Evolutionary conservation across 139 green algal species (phyloP), one percentile per base, ranked within the genome.

Genomic region (Chlamydomonas schloesseri): DNA sequence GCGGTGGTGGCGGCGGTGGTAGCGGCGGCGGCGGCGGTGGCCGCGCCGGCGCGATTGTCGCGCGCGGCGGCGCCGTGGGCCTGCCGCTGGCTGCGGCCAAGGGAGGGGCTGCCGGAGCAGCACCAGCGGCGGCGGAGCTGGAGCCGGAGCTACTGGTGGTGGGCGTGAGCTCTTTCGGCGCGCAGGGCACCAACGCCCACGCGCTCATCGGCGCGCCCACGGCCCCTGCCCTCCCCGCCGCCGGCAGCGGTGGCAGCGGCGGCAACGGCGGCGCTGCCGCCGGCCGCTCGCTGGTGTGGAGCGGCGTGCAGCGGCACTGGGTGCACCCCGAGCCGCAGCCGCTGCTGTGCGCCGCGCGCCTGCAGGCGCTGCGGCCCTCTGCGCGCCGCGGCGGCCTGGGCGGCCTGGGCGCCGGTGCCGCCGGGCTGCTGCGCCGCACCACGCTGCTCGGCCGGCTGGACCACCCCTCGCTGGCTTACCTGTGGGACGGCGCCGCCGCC

Each of bases 171-270:
- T 93, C 93, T 1, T 96, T 96, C 83, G 93, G 86, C 11, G 87
- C 87, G 24, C 92, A 94, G 73, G 93, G 93, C 58, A 96, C 93
- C 50, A 96, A 96, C 67, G 92, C 93, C 0, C 91, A 96, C 69
- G 89, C 88, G 8, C 47, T 94, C n/a, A 28, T 95, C 24, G 60
- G 20, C 60, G 31, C 18, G 20, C 60, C 24, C 3, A 2, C 60
- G n/a, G n/a, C n/a, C n/a, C n/a, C n/a, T n/a, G n/a, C n/a, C 62
- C 1, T 69, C 26, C 2, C 26, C 62, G 24, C 26, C 28, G 13
- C 24, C 42, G 42, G 6, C 42, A 50, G 6, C 42, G 42, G 42
- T 8, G 8, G 42, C 8, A 50, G 42, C 42, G 42, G 42, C 42
- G 42, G 73, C 36, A 33, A 18, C 70, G 13, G 70, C 36, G 2